phyloP scores from a whole-genome alignment of 2,329 filamentous ascomycete species.

The Paraconiothyrium brasiliense region DNA sequence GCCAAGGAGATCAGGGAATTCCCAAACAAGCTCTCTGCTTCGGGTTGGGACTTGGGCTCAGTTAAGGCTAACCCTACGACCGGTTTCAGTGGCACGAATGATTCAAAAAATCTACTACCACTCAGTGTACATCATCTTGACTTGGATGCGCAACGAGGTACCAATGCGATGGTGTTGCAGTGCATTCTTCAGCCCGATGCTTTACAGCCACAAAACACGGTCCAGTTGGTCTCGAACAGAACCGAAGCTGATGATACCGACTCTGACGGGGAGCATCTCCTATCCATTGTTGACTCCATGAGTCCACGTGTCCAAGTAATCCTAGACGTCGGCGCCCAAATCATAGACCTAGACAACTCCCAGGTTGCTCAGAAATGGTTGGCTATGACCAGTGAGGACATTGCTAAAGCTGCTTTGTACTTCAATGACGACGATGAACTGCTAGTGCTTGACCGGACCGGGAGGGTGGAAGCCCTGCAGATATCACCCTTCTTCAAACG shows the following conservation, averaged over 20 bases:
- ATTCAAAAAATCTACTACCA: conserved; percentile 68
- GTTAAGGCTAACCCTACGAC: conserved; percentile 61
- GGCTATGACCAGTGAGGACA: conserved; percentile 55
- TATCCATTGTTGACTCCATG: conserved; percentile 57
- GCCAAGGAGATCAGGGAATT: conserved; percentile 71
- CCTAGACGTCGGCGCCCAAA: conserved; percentile 75
- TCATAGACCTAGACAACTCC: conserved; percentile 65
- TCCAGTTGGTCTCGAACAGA: conserved; percentile 39
- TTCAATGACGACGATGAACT: conserved; percentile 66
- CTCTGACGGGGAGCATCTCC: conserved; percentile 53
- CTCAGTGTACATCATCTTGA: conserved; percentile 66
- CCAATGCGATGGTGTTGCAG: conserved; percentile 73
- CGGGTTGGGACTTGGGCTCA: conserved; percentile 72
- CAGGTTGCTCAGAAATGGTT: conserved; percentile 63
- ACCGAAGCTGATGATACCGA: conserved; percentile 5
- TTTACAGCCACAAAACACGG: conserved; percentile 45
- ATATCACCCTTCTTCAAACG: conserved; percentile 67
- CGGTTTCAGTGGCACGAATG: conserved; percentile 77
- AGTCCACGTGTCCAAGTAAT: conserved; percentile 64
- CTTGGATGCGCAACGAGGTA: conserved; percentile 65
- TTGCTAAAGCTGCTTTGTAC: conserved; percentile 59
- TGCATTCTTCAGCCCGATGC: conserved; percentile 60
- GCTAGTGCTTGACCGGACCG: conserved; percentile 61
- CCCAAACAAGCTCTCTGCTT: conserved; percentile 68
- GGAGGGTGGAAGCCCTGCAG: conserved; percentile 60